These are phyloP conservation scores for Gnomoniopsis sp. DNA, from an alignment of 2,329 filamentous ascomycete species.

Conservation along the genomic window DNA sequence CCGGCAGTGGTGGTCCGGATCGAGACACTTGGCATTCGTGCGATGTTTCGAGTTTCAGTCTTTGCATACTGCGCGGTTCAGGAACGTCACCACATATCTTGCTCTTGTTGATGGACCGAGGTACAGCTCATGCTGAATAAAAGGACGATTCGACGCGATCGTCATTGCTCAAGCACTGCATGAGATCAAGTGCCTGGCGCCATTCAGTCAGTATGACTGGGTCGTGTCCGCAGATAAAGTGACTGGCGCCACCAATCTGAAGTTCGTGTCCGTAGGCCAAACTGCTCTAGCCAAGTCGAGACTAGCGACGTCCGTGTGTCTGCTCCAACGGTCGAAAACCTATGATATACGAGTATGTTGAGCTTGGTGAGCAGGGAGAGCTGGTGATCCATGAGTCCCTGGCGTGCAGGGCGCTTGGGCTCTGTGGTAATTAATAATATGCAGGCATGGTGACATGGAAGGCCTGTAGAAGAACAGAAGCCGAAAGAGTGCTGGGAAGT, in stretches of 20 bases:
- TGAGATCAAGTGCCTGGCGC: too few relatives aligned
- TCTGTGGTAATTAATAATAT: too few relatives aligned
- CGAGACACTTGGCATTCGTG: slow-evolving; percentile 6
- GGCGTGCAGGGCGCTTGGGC: too few relatives aligned
- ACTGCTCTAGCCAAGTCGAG: background rate
- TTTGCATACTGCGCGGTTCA: background rate
- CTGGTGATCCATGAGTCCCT: too few relatives aligned
- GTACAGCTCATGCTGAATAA: background rate
- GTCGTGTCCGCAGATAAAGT: background rate
- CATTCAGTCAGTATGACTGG: background rate
- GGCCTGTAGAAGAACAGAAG: background rate
- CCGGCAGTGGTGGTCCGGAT: background rate
- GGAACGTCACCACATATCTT: too few relatives aligned
- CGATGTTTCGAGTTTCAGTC: slow-evolving; percentile 6
- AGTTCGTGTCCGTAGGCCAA: background rate
- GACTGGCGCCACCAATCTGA: background rate
- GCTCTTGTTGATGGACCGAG: background rate
- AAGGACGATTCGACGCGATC: background rate
- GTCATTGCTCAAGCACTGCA: too few relatives aligned
- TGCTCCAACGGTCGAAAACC: too few relatives aligned
- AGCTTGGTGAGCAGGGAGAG: too few relatives aligned
- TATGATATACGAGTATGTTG: too few relatives aligned
- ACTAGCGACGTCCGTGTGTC: too few relatives aligned
- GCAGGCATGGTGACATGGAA: too few relatives aligned
- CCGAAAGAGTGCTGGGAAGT: background rate